Evolutionary conservation across 768 basidiomycete species (phyloP), one percentile per base, ranked within the genome.

Genomic region (Termitomyces sp.): DNA sequence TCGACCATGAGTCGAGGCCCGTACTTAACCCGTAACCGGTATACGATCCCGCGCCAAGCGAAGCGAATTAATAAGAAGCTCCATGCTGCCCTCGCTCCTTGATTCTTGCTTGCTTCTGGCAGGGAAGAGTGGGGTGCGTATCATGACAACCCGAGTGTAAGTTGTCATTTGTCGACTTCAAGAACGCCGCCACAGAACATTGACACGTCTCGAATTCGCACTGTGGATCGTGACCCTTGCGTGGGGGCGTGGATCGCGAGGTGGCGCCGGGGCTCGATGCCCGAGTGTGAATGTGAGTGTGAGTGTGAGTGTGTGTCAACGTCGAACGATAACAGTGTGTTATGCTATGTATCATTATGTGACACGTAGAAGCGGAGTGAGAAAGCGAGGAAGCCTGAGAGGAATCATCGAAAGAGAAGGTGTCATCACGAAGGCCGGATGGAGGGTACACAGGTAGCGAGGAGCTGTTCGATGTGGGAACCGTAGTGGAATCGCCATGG

Each of bases 391-490:
- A 28, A 28, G 28, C 28, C 28, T 28, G 2, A 2, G 28, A 28
- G 28, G 28, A 28, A 28, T 28, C 28, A 28, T 28, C 28, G 28
- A 28, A 28, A 28, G 28, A 28, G 28, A 28, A 28, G 28, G 35
- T 33, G 33, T 63, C 54, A 60, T 16, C 55, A 48, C 24, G 54
- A 57, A n/a, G n/a, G n/a, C 15, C 60, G 58, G 5, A 67, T 65
- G 28, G 62, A 57, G 1, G 78, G 78, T 15, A 79, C 73, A 42
- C 74, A 72, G 0, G 67, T 64, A 40, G 66, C 65, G 61, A 79
- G 75, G 22, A 72, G 64, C 53, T 74, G 71, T 60, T 72, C 70
- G 33, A 78, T 66, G 24, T 73, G 68, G 0, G 68, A 57, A 48
- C 70, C 70, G 56, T 72, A 76, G 28, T 69, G 69, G 22, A 68